Evolutionary conservation across 345 rosid genomes (phyloP).

Genomic region (Aegle marmelos): DNA sequence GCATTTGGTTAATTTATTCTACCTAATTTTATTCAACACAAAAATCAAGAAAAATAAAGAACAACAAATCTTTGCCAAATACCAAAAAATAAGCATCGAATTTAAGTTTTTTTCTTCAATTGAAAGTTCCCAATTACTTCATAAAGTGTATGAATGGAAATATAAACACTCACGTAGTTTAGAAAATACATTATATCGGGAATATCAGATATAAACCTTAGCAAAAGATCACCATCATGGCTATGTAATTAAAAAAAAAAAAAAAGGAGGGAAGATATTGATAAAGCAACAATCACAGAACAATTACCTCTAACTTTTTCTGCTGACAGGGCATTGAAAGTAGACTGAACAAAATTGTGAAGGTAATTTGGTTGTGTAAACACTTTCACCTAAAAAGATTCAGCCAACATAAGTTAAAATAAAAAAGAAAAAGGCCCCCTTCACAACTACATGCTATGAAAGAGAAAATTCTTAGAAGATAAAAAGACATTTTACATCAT

Average conservation of each 20-base stretch:
- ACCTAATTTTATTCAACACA: slow-evolving; percentile 2
- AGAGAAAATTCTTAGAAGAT: background rate
- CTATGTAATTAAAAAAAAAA: background rate
- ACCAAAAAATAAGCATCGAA: background rate
- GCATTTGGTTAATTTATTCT: background rate
- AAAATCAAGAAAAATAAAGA: background rate
- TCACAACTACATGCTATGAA: background rate
- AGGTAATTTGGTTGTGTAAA: slow-evolving; percentile 82
- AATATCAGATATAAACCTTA: background rate
- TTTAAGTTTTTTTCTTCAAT: background rate
- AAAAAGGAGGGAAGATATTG: background rate
- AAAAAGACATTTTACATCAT: background rate
- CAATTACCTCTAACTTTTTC: slow-evolving; percentile 76
- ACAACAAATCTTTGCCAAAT: background rate
- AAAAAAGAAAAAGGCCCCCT: background rate
- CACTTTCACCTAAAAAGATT: slow-evolving; percentile 76
- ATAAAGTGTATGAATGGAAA: background rate
- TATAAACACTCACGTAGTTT: background rate
- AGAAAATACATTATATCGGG: background rate
- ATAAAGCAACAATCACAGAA: background rate
- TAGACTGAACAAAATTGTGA: slow-evolving; percentile 82
- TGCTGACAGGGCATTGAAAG: slow-evolving; percentile 77
- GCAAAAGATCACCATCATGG: background rate
- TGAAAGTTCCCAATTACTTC: background rate
- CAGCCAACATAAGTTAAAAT: background rate